These are phyloP conservation scores for Pestalotiopsis sp. DNA, from an alignment of 2,329 filamentous ascomycete species.

Conservation along the genomic window DNA sequence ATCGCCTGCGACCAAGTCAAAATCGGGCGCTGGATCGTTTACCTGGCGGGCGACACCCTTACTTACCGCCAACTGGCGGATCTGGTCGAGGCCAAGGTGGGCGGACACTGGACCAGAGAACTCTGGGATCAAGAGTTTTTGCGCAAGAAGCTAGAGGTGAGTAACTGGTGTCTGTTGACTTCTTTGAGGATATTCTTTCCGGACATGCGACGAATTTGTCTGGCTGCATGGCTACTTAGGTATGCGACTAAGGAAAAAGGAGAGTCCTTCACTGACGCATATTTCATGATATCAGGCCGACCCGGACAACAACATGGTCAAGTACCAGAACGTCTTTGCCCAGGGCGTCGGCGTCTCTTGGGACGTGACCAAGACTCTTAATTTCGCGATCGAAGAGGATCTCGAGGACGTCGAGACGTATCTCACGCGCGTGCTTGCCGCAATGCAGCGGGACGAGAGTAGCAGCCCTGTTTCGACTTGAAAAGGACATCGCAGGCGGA, in stretches of 20 bases:
- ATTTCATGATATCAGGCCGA: constrained; percentile 26
- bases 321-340: constrained; percentile 58
- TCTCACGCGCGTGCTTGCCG: constrained; percentile 22
- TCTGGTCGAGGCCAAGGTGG: constrained; percentile 45
- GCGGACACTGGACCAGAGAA: constrained; percentile 43
- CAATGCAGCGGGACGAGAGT: too few relatives aligned
- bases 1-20: constrained; percentile 46
- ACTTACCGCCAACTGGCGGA: constrained; percentile 51
- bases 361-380: constrained; percentile 51
- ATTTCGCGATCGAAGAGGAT: constrained; percentile 42
- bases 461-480: too few relatives aligned
- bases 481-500: too few relatives aligned
- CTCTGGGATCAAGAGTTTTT: constrained; percentile 47
- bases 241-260: too few relatives aligned
- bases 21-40: constrained; percentile 43
- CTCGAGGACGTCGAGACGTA: constrained; percentile 42
- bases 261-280: background rate
- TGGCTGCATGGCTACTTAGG: too few relatives aligned
- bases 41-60: constrained; percentile 57
- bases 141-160: constrained; percentile 36
- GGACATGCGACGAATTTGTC: too few relatives aligned
- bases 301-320: constrained; percentile 49
- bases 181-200: background rate
- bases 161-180: background rate
- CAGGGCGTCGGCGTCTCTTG: constrained; percentile 54